Evolutionary conservation across 805 yeast genomes (phyloP).

Genomic region (Nadsonia fulvescens): DNA sequence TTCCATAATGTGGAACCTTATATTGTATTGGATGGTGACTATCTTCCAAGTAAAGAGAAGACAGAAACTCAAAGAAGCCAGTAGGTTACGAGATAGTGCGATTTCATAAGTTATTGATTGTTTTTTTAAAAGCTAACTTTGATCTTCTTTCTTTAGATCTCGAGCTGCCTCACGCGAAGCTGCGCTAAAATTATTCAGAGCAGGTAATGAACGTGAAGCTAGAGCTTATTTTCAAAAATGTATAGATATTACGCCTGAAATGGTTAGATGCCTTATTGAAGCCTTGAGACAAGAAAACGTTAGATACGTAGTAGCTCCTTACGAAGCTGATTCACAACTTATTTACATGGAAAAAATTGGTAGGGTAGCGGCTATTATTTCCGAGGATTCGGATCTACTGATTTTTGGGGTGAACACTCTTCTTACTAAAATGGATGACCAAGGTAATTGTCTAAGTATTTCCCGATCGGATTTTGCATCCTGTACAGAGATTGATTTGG

Average conservation of each 20-base stretch:
- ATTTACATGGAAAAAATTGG: constrained; percentile 69
- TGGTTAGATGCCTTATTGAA: constrained; percentile 76
- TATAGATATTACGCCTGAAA: constrained; percentile 72
- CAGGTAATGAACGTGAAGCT: constrained; percentile 45
- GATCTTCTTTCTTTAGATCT: too few relatives aligned
- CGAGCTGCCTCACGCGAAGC: too few relatives aligned
- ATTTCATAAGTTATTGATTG: too few relatives aligned
- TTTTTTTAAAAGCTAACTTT: too few relatives aligned
- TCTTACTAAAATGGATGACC: constrained; percentile 66
- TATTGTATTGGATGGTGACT: constrained; percentile 86
- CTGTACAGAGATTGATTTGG: constrained; percentile 31
- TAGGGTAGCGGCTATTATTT: constrained; percentile 63
- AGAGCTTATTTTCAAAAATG: constrained; percentile 55
- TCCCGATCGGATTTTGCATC: constrained; percentile 33
- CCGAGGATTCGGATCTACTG: constrained; percentile 87
- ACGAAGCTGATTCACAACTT: constrained; percentile 96
- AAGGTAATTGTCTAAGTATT: constrained; percentile 52
- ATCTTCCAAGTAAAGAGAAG: constrained; percentile 56
- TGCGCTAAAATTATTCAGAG: constrained; percentile 29
- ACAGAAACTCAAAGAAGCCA: constrained; percentile 62
- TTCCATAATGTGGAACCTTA: constrained; percentile 61
- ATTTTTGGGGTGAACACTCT: constrained; percentile 68
- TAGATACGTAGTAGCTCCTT: constrained; percentile 82
- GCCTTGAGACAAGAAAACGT: constrained; percentile 40
- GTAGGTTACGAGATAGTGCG: too few relatives aligned